phyloP scores from a whole-genome alignment of 805 yeast genomes.

The Myxozyma kluyveri region DNA sequence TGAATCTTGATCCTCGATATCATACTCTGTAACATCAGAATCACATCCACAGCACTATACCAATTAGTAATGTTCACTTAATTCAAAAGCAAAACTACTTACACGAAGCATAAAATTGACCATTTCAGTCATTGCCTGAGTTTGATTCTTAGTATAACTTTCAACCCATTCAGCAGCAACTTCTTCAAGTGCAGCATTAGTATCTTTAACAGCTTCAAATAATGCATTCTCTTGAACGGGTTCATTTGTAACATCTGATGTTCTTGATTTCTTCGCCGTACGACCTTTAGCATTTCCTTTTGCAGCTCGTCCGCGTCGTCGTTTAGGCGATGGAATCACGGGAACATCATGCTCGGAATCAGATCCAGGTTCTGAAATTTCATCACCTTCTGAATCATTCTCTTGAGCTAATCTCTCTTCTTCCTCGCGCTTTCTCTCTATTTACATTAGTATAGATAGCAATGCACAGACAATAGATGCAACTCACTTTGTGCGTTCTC shows the following conservation, averaged over 20 bases:
- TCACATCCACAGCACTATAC: constrained; percentile 28
- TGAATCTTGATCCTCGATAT: constrained; percentile 64
- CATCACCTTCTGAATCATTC: background rate
- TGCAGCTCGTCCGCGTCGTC: background rate
- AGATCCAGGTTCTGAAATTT: background rate
- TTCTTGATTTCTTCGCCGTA: background rate
- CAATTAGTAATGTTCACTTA: background rate
- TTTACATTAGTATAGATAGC: too few species aligned
- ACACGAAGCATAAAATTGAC: constrained; percentile 63
- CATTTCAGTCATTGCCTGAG: constrained; percentile 56
- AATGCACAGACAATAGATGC: too few species aligned
- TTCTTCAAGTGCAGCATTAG: constrained; percentile 51
- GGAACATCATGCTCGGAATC: background rate
- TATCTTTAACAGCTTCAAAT: constrained; percentile 46
- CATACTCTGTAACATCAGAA: constrained; percentile 57
- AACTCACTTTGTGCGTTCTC: background rate
- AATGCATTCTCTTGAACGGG: constrained; percentile 14
- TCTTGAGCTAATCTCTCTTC: too few species aligned
- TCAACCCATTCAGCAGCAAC: constrained; percentile 60
- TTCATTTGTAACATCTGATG: background rate
- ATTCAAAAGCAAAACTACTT: background rate
- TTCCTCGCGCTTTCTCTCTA: too few species aligned
- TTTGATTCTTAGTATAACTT: constrained; percentile 45
- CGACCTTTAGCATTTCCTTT: constrained; percentile 6
- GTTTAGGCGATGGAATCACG: background rate